Base-by-base conservation (phyloP, 2,329 filamentous ascomycete species). In the Corynespora cassiicola region DNA sequence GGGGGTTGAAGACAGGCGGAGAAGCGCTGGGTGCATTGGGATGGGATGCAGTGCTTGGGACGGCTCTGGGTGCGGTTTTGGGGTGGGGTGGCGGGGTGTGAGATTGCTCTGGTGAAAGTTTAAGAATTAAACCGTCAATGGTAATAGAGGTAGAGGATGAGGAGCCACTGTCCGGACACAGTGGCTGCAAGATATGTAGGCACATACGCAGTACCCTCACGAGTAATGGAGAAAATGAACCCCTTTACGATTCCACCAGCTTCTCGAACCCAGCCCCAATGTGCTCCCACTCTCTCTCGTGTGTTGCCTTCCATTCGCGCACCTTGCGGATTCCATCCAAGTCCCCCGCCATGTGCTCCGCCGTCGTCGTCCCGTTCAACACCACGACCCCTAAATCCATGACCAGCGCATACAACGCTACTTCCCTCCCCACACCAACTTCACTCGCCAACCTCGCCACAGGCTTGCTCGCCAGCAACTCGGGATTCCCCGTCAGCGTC, bases 401-500 rank as follows among this genome's bases (percentile, higher is more conserved):
- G 3, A 84, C 75, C n/a, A 84, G 66, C 23, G 71, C 69, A 61
- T 84, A 84, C 39, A 84, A 50, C 5, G 79, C 78, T 9, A 77
- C 69, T 7, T 74, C 68, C 1, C 56, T 58, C n/a, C 61, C 70
- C 12, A 81, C 70, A 0, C 59, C 56, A 1, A 66, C 61, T 7
- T 60, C 55, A 9, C 63, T 35, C 12, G 80, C 79, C 2, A 90
- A 65, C 6, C 55, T 50, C 7, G 58, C 57, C 0, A 87, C 81
- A 1, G 77, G 63, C 9, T 61, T 51, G 3, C 71, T 75, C 30
- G 56, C 65, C 16, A 81, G 46, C 18, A 85, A 62, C 10, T 66
- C 54, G 4, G 78, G 78, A 52, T 84, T 84, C 0, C 75, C 81
- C 1, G 78, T 81, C 61, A 84, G 54, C 2, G 80, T 84, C 80